Evolutionary conservation across 2,329 filamentous ascomycete genomes (phyloP).

Genomic region (Chrysoporthe deuterocubensis): DNA sequence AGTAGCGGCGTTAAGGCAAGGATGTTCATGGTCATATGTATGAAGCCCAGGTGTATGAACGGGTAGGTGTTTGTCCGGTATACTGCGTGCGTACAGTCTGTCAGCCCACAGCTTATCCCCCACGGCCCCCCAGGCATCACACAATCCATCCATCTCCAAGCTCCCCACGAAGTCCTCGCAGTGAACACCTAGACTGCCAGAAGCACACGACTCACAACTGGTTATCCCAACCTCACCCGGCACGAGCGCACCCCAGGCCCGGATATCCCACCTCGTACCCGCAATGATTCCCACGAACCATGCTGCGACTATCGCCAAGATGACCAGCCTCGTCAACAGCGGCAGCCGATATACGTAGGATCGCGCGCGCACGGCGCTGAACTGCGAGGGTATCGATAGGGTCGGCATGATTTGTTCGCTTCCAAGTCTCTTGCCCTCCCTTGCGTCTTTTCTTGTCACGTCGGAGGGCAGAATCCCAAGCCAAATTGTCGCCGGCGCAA

Average conservation of each 20-base stretch:
- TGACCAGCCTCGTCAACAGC: slow-evolving; percentile 76
- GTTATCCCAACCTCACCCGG: slow-evolving; percentile 74
- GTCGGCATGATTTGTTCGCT: slow-evolving; percentile 34
- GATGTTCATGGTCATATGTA: slow-evolving; percentile 81
- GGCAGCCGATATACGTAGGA: slow-evolving; percentile 86
- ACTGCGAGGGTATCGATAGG: slow-evolving; percentile 46
- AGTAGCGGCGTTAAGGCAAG: slow-evolving; percentile 83
- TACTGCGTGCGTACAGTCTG: slow-evolving; percentile 62
- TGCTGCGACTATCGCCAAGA: slow-evolving; percentile 68
- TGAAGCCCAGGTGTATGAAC: slow-evolving; percentile 78
- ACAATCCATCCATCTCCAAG: slow-evolving; percentile 13
- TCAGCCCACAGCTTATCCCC: slow-evolving; percentile 2
- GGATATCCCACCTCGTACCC: slow-evolving; percentile 70
- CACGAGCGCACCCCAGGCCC: slow-evolving; percentile 77
- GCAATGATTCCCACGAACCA: slow-evolving; percentile 52
- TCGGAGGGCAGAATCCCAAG: not conserved
- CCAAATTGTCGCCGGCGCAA: not conserved
- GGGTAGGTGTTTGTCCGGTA: slow-evolving; percentile 93
- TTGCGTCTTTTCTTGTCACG: not conserved
- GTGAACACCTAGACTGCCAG: not conserved
- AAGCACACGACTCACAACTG: slow-evolving; percentile 61
- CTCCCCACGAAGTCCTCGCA: not conserved
- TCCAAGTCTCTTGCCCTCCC: not conserved
- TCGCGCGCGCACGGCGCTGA: slow-evolving; percentile 75
- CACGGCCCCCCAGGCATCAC: not conserved